phyloP scores from a whole-genome alignment of 352 stramenopile species.

The Pythium phragmitis region DNA sequence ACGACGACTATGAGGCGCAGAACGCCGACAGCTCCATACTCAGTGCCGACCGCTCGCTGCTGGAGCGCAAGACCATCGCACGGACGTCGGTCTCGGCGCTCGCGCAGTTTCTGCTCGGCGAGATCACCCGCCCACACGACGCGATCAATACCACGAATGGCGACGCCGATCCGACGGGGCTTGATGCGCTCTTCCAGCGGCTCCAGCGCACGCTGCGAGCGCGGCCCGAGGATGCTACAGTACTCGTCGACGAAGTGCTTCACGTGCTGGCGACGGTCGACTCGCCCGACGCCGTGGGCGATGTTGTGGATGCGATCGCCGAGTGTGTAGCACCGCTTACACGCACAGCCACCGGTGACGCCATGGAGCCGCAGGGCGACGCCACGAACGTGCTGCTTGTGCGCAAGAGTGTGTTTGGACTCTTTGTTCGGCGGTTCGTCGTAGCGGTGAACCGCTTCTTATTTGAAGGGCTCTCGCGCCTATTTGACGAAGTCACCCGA shows the following conservation, averaged over 20 bases:
- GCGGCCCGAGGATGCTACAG: slow-evolving; percentile 37
- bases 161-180: slow-evolving; percentile 25
- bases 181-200: slow-evolving; percentile 44
- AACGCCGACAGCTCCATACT: slow-evolving; percentile 20
- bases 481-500: slow-evolving; percentile 60
- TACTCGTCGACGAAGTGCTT: slow-evolving; percentile 49
- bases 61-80: slow-evolving; percentile 27
- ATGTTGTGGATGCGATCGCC: slow-evolving; percentile 62
- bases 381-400: slow-evolving; percentile 48
- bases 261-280: slow-evolving; percentile 52
- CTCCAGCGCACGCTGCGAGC: slow-evolving; percentile 38
- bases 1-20: slow-evolving; percentile 25
- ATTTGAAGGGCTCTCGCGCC: slow-evolving; percentile 67
- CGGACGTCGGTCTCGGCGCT: slow-evolving; percentile 42
- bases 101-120: slow-evolving; percentile 48
- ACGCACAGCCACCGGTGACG: slow-evolving; percentile 30
- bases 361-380: slow-evolving; percentile 33
- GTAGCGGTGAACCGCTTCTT: slow-evolving; percentile 52
- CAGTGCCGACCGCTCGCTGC: slow-evolving; percentile 15
- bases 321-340: slow-evolving; percentile 55
- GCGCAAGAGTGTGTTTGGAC: slow-evolving; percentile 54
- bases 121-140: slow-evolving; percentile 49
- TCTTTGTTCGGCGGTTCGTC: slow-evolving; percentile 75
- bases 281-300: slow-evolving; percentile 60
- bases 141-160: neutral